Evolutionary conservation across 352 stramenopile genomes (phyloP).

Genomic region (Globisporangium parvum): DNA sequence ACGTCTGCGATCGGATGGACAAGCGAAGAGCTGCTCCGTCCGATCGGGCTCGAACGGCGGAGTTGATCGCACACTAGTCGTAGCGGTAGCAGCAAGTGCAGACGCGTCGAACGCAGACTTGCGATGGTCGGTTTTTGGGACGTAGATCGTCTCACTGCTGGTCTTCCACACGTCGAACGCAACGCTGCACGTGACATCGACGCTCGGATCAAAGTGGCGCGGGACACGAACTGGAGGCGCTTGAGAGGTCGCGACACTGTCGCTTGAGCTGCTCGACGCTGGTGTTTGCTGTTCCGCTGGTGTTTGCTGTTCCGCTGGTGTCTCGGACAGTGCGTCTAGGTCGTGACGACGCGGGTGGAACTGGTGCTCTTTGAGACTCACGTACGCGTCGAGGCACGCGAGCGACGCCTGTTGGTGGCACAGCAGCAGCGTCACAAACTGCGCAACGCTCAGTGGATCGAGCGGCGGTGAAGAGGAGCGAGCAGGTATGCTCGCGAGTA

Average conservation of each 20-base stretch:
- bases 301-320: not conserved
- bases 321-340: not conserved
- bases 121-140: slow-evolving; percentile 8
- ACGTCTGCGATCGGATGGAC: not conserved
- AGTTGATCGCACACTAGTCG: no score
- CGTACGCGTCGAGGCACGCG: slow-evolving; percentile 47
- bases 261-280: no score
- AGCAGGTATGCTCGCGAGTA: not conserved
- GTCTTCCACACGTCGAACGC: slow-evolving; percentile 64
- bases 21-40: not conserved
- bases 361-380: slow-evolving; percentile 57
- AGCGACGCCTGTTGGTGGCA: slow-evolving; percentile 22
- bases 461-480: not conserved
- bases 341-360: slow-evolving; percentile 50
- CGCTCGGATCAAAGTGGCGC: slow-evolving; percentile 8
- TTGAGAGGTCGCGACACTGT: not conserved
- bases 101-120: not conserved
- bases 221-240: not conserved
- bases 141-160: slow-evolving; percentile 17
- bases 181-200: slow-evolving; percentile 15
- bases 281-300: not conserved
- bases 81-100: not conserved
- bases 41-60: no score
- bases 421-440: slow-evolving; percentile 26
- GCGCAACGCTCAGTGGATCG: slow-evolving; percentile 16